These are phyloP conservation scores for Juglanconis sp. DNA, from an alignment of 2,329 filamentous ascomycete genomes.

Conservation along the genomic window DNA sequence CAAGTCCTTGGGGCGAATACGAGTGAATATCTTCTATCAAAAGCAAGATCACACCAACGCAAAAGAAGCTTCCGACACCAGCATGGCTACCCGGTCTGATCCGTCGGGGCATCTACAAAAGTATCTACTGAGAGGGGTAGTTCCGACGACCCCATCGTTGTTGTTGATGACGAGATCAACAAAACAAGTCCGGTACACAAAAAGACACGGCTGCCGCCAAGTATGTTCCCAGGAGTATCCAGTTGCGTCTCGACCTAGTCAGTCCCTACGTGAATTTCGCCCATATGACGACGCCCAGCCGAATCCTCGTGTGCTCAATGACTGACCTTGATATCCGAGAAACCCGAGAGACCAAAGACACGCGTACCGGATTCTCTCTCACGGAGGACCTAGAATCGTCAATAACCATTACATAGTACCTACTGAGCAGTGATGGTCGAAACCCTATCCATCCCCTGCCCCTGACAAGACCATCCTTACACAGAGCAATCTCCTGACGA, in stretches of 20 bases:
- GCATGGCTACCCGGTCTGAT: too few relatives aligned
- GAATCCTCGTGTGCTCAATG: background rate
- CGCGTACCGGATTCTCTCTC: background rate
- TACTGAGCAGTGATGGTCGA: background rate
- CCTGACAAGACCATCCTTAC: background rate
- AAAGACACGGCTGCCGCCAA: too few relatives aligned
- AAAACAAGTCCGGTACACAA: too few relatives aligned
- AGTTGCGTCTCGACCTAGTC: background rate
- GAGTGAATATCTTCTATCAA: background rate
- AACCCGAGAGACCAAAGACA: background rate
- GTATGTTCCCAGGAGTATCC: too few relatives aligned
- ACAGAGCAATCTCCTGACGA: constrained; percentile 16
- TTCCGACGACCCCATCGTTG: too few relatives aligned
- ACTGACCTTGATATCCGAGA: background rate
- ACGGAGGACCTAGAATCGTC: background rate
- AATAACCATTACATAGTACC: background rate
- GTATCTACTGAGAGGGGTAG: too few relatives aligned
- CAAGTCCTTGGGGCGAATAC: background rate
- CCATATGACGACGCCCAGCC: background rate
- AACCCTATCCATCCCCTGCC: background rate
- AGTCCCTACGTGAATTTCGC: background rate
- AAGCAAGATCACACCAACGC: background rate
- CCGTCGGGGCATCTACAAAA: too few relatives aligned
- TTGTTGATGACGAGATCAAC: too few relatives aligned
- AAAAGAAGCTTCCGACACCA: too few relatives aligned